Evolutionary conservation across 2,329 filamentous ascomycete species (phyloP), one percentile per base, ranked within the genome.

Genomic region (Aureobasidium melanogenum): DNA sequence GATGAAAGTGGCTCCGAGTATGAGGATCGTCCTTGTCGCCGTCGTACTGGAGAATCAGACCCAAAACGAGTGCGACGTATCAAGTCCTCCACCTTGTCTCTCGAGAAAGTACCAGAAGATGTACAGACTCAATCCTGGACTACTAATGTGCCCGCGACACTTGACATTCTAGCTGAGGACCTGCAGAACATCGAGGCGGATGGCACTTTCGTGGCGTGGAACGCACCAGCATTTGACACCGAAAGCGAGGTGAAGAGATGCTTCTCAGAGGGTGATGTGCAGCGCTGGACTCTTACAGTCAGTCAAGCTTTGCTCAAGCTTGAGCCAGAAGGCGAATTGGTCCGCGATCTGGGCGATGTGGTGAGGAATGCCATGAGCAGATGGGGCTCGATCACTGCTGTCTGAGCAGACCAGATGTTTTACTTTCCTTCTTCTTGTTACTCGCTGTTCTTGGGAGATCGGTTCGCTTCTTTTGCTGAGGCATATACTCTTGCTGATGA

Each of bases 31-130:
- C 63, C 65, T 36, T 64, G 68, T 17, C 67, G 67, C 22, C 64
- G 66, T 10, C 64, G 61, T 19, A 66, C 64, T 22, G 62, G 64
- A 19, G 59, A 57, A n/a, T 62, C 61, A 46, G 66, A 65, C 1
- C 52, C 52, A 19, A 68, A 67, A 39, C 48, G 55, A 48, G 8
- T 65, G 5, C 64, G 60, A 5, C 70, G 72, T 4, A 71, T 67
- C 5, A 74, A 71, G 50, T 75, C 75, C 0, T 72, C 71, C 1
- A 68, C 63, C 10, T 66, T 78, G 0, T 72, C 74, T 0, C 71
- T 78, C 6, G 74, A 79, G 62, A 70, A 69, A 8, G 69, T 69
- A 5, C 74, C 75, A 1, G 55, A 62, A 5, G 68, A 67, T 9
- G 64, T 62, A 34, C 64, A 64, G 2, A 67, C 66, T n/a, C 72